Evolutionary conservation across 164 flowering plant genomes (phyloP).

Genomic region (Dillenia suffruticosa): DNA sequence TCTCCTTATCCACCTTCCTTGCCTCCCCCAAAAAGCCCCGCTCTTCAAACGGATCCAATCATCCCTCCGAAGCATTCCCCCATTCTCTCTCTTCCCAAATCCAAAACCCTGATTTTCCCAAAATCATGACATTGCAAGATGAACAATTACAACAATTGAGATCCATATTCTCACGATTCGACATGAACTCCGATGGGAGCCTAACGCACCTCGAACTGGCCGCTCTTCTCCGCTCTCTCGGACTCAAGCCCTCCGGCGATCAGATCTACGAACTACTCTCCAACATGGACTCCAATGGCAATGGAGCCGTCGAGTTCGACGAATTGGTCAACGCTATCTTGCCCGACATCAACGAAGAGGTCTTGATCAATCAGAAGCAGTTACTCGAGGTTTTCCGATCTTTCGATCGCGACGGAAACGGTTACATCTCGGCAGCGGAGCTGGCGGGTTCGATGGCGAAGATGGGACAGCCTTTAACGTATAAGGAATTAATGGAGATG

Average conservation of each 20-base stretch:
- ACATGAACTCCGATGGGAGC: constrained; percentile 88
- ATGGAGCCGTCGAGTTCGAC: constrained; percentile 73
- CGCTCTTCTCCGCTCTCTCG: constrained; percentile 82
- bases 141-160: constrained; percentile 57
- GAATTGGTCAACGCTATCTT: constrained; percentile 54
- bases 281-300: constrained; percentile 66
- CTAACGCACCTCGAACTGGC: constrained; percentile 87
- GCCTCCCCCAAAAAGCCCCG: too few species aligned
- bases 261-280: constrained; percentile 52
- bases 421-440: constrained; percentile 76
- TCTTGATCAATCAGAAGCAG: constrained; percentile 58
- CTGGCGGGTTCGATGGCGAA: constrained; percentile 87
- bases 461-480: constrained; percentile 79
- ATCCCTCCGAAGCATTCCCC: neutral
- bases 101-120: too few species aligned
- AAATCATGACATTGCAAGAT: constrained; percentile 16
- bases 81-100: too few species aligned
- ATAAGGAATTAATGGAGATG: constrained; percentile 63
- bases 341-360: constrained; percentile 46
- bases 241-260: constrained; percentile 74
- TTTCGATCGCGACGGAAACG: constrained; percentile 82
- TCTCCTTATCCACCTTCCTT: neutral
- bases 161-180: constrained; percentile 77
- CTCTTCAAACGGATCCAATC: neutral
- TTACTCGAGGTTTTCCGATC: constrained; percentile 59